phyloP scores from a whole-genome alignment of 805 yeast species.

The Ogataea trehaloabstinens region DNA sequence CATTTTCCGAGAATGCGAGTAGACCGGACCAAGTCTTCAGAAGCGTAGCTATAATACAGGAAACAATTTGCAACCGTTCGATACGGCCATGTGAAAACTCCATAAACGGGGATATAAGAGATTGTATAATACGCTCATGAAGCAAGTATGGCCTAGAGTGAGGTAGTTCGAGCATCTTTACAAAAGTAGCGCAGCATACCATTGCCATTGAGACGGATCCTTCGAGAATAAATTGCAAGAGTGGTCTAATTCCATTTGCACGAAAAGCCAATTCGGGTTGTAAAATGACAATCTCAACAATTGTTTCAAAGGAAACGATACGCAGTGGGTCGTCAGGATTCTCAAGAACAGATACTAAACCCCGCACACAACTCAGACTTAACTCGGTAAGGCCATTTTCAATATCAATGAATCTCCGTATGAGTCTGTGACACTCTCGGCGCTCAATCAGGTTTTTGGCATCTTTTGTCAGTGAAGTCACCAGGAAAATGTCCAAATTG shows the following conservation, averaged over 20 bases:
- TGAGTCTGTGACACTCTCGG: constrained; percentile 70
- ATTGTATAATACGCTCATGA: constrained; percentile 60
- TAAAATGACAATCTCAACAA: constrained; percentile 48
- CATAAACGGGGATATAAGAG: constrained; percentile 68
- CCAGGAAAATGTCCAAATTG: constrained; percentile 60
- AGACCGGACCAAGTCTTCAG: constrained; percentile 79
- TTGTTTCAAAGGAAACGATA: constrained; percentile 49
- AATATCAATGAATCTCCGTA: constrained; percentile 59
- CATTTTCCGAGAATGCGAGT: constrained; percentile 56
- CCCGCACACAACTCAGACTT: constrained; percentile 62
- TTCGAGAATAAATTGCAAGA: constrained; percentile 49
- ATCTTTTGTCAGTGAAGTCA: constrained; percentile 63
- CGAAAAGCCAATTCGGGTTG: constrained; percentile 41
- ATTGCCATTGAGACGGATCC: constrained; percentile 49
- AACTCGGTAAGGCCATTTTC: constrained; percentile 51
- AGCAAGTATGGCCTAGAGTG: constrained; percentile 51
- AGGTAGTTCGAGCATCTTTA: constrained; percentile 58
- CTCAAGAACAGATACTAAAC: constrained; percentile 64
- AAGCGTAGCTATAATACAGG: constrained; percentile 56
- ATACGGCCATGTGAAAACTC: constrained; percentile 49
- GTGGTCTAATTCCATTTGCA: constrained; percentile 43
- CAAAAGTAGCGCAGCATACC: constrained; percentile 44
- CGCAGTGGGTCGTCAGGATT: constrained; percentile 50
- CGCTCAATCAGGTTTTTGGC: constrained; percentile 51
- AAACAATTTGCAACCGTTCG: constrained; percentile 57